Evolutionary conservation across 192 early-diverging fungal species (phyloP).

Genomic region (Thamnidium elegans): DNA sequence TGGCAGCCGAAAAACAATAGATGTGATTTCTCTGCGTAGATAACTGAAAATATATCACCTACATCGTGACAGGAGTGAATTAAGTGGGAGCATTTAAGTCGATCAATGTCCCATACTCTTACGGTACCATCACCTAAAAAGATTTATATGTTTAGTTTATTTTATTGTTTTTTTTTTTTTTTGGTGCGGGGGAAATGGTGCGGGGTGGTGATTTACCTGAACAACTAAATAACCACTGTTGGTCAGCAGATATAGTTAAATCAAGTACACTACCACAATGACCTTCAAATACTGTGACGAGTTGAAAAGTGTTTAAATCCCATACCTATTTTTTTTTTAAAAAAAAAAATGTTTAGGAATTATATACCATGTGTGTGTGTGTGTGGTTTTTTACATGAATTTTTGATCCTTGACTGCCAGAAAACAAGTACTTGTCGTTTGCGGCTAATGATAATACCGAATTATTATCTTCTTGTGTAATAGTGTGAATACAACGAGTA

Average conservation of each 20-base stretch:
- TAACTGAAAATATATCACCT: slow-evolving; percentile 66
- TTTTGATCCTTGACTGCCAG: slow-evolving; percentile 61
- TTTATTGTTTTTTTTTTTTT: too few species aligned
- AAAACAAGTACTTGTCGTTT: slow-evolving; percentile 55
- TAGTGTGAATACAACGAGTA: slow-evolving; percentile 43
- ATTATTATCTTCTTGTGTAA: slow-evolving; percentile 50
- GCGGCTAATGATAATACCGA: slow-evolving; percentile 64
- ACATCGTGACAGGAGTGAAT: slow-evolving; percentile 68
- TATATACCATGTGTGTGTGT: too few species aligned
- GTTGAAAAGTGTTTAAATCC: slow-evolving; percentile 47
- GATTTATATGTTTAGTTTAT: slow-evolving; percentile 6
- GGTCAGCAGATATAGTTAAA: slow-evolving; percentile 44
- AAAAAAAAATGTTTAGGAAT: too few species aligned
- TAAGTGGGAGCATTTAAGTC: slow-evolving; percentile 55
- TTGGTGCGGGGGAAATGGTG: too few species aligned
- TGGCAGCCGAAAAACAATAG: slow-evolving; percentile 70
- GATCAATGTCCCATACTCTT: slow-evolving; percentile 63
- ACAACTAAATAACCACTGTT: slow-evolving; percentile 50
- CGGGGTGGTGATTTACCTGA: slow-evolving; percentile 43
- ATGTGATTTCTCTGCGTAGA: slow-evolving; percentile 50
- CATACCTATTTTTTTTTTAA: slow-evolving; percentile 44
- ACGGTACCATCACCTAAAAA: slow-evolving; percentile 62
- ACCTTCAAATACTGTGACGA: slow-evolving; percentile 43
- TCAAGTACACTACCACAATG: slow-evolving; percentile 50
- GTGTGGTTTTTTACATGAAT: slow-evolving; percentile 61